phyloP scores from a whole-genome alignment of 2,329 filamentous ascomycete species.

The Macrophomina pseudophaseolina region DNA sequence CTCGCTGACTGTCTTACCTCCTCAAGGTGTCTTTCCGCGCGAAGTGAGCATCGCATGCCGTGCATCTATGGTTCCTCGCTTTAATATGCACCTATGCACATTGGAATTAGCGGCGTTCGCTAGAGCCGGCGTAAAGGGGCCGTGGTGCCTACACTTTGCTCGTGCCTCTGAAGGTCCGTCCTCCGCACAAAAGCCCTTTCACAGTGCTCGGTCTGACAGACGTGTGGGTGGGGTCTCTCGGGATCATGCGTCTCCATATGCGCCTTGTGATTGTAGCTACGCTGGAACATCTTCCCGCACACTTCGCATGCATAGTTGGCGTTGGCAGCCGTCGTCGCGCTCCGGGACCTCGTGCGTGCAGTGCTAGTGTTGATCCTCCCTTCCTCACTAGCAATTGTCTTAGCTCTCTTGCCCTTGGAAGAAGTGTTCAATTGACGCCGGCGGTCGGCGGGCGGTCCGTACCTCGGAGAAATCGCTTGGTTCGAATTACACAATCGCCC shows the following conservation, averaged over 20 bases:
- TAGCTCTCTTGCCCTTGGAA: not conserved
- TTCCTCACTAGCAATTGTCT: not conserved
- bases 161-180: slow-evolving; percentile 71
- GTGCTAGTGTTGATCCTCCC: slow-evolving; percentile 21
- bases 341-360: slow-evolving; percentile 27
- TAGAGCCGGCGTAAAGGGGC: not conserved
- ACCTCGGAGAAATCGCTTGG: not conserved
- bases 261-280: slow-evolving; percentile 85
- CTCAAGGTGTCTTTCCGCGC: slow-evolving; percentile 81
- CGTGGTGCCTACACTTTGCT: slow-evolving; percentile 54
- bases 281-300: slow-evolving; percentile 80
- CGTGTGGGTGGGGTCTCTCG: slow-evolving; percentile 71
- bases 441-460: not conserved
- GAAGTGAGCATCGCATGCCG: slow-evolving; percentile 73
- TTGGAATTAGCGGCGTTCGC: slow-evolving; percentile 14
- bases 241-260: slow-evolving; percentile 86
- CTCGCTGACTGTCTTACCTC: slow-evolving; percentile 60
- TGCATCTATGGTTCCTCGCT: slow-evolving; percentile 71
- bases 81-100: slow-evolving; percentile 70
- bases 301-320: slow-evolving; percentile 74
- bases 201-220: slow-evolving; percentile 69
- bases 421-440: not conserved
- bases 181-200: slow-evolving; percentile 79
- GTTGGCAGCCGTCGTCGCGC: slow-evolving; percentile 65
- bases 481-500: slow-evolving; percentile 34